These are phyloP conservation scores for Sophora flavescens DNA, from an alignment of 306 rosid species.

Conservation along the genomic window DNA sequence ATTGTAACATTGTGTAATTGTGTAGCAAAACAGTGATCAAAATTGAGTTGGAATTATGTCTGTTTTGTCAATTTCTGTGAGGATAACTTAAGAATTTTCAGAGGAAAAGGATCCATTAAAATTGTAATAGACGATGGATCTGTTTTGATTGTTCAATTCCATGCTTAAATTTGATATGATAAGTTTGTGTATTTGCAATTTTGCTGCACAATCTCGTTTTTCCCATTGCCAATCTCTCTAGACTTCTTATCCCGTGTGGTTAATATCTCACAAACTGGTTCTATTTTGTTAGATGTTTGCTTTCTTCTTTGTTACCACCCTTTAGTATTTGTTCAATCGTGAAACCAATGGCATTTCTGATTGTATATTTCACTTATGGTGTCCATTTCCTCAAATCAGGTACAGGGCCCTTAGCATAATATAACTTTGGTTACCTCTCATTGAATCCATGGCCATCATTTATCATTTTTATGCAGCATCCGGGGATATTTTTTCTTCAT, in stretches of 20 bases:
- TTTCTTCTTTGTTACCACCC: neutral
- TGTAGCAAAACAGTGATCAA: conserved; percentile 7
- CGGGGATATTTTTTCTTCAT: conserved; percentile 8
- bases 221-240: neutral
- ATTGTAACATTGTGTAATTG: conserved; percentile 3
- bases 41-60: conserved; percentile 18
- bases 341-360: neutral
- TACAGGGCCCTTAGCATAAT: conserved; percentile 21
- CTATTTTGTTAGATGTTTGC: neutral
- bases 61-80: conserved; percentile 25
- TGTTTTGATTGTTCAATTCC: conserved; percentile 33
- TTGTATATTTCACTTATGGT: neutral
- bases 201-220: conserved; percentile 24
- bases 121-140: conserved; percentile 10
- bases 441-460: neutral
- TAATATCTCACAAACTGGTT: neutral
- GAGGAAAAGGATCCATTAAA: conserved; percentile 26
- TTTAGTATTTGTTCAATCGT: neutral
- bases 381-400: conserved; percentile 18
- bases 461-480: neutral
- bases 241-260: neutral
- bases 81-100: conserved; percentile 10
- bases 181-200: neutral
- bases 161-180: conserved; percentile 7
- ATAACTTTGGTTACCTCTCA: conserved; percentile 15